Evolutionary conservation across 75 land plant genomes (phyloP).

Genomic region (Gnetum montanum): DNA sequence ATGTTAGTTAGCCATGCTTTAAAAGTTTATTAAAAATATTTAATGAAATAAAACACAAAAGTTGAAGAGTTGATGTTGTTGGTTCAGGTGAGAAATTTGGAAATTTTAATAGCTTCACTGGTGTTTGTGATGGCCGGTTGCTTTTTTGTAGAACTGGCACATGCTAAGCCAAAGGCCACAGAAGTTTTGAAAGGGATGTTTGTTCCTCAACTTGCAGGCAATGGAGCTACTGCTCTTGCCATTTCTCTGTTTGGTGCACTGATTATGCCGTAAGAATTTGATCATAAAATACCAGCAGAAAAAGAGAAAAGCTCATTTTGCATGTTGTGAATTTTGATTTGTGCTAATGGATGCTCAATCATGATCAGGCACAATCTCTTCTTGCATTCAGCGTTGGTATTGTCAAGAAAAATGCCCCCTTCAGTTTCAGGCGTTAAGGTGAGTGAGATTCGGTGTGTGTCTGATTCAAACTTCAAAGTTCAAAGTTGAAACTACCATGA

Average conservation of each 20-base stretch:
- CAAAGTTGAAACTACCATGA: too few relatives aligned
- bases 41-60: too few relatives aligned
- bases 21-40: too few relatives aligned
- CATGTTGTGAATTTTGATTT: constrained; percentile 8
- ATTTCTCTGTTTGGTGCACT: constrained; percentile 97
- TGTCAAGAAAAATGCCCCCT: constrained; percentile 75
- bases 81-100: constrained; percentile 82
- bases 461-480: too few relatives aligned
- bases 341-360: neutral
- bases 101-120: constrained; percentile 60
- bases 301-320: constrained; percentile 6
- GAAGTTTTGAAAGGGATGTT: constrained; percentile 76
- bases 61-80: too few relatives aligned
- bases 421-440: constrained; percentile 63
- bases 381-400: constrained; percentile 87
- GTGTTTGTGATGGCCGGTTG: constrained; percentile 69
- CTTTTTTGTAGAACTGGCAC: constrained; percentile 68
- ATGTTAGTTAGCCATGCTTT: too few relatives aligned
- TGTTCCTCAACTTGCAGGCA: constrained; percentile 60
- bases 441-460: constrained; percentile 3
- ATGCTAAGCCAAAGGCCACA: constrained; percentile 61
- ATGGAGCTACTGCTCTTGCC: constrained; percentile 72
- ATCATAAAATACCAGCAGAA: constrained; percentile 8
- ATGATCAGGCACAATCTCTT: constrained; percentile 73
- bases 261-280: constrained; percentile 81